Evolutionary conservation across 208 protist species (phyloP).

Genomic region (Vickermania ingenoplastis): DNA sequence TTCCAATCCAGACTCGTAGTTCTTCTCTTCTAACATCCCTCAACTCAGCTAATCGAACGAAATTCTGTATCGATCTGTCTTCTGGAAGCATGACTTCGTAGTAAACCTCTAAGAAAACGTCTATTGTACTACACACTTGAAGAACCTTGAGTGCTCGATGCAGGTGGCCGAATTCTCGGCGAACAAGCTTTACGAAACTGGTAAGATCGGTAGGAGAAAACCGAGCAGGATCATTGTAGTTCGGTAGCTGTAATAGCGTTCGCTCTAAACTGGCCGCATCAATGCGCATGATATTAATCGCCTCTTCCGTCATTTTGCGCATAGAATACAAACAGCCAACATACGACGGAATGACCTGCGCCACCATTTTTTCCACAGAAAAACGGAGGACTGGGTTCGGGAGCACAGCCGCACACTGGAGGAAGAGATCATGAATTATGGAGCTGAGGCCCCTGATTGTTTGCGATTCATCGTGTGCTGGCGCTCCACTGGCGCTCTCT

Average conservation of each 20-base stretch:
- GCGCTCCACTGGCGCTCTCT: neutral
- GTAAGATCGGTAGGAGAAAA: conserved; percentile 39
- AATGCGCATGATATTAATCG: conserved; percentile 64
- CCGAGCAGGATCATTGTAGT: conserved; percentile 76
- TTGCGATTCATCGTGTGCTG: conserved; percentile 53
- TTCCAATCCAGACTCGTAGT: conserved; percentile 62
- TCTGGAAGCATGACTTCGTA: conserved; percentile 73
- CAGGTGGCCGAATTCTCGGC: conserved; percentile 72
- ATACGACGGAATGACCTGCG: conserved; percentile 54
- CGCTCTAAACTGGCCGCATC: conserved; percentile 70
- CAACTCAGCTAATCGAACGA: conserved; percentile 75
- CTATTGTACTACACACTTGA: conserved; percentile 62
- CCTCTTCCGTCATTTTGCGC: conserved; percentile 44
- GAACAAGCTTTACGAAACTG: conserved; percentile 66
- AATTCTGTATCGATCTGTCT: conserved; percentile 83
- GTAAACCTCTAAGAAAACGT: conserved; percentile 80
- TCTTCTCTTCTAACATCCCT: conserved; percentile 71
- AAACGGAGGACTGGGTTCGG: conserved; percentile 55
- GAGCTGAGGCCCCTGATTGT: conserved; percentile 50
- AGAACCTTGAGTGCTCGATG: conserved; percentile 78
- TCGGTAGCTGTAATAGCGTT: conserved; percentile 72
- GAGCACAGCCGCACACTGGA: conserved; percentile 56
- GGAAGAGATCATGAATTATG: conserved; percentile 48
- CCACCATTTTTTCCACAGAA: conserved; percentile 73
- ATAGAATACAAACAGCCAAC: conserved; percentile 68